phyloP scores from a whole-genome alignment of 192 early-diverging fungal genomes.

The Lunasporangiospora selenospora region DNA sequence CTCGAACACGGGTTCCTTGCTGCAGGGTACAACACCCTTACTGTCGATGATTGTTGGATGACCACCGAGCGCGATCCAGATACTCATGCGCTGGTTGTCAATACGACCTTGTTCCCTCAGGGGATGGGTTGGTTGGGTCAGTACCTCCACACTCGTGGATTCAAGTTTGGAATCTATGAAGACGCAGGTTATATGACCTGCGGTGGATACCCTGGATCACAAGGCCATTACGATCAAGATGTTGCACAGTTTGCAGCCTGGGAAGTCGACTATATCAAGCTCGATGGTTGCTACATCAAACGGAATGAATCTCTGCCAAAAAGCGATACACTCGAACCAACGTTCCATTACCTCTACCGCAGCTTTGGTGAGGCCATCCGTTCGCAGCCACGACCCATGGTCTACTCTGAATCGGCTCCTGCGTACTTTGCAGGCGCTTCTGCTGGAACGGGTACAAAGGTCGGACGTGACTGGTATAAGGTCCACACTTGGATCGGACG shows the following conservation, averaged over 20 bases:
- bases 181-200: constrained; percentile 57
- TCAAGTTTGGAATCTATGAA: constrained; percentile 54
- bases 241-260: constrained; percentile 56
- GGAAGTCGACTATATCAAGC: constrained; percentile 68
- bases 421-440: constrained; percentile 48
- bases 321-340: constrained; percentile 44
- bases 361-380: constrained; percentile 15
- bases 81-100: constrained; percentile 30
- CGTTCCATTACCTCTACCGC: constrained; percentile 31
- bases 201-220: constrained; percentile 54
- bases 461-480: constrained; percentile 47
- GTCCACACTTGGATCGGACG: constrained; percentile 46
- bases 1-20: constrained; percentile 43
- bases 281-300: constrained; percentile 62
- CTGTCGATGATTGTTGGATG: constrained; percentile 68
- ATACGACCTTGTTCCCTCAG: constrained; percentile 56
- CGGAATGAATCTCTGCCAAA: constrained; percentile 37
- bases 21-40: constrained; percentile 63
- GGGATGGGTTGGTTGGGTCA: constrained; percentile 58
- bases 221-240: constrained; percentile 54
- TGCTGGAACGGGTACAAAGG: constrained; percentile 34
- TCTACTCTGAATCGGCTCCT: constrained; percentile 48
- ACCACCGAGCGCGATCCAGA: constrained; percentile 37
- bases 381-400: constrained; percentile 31
- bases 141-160: constrained; percentile 57